These are phyloP conservation scores for Paraleonurus japonicus DNA, from an alignment of 257 asterid genomes.

Conservation along the genomic window DNA sequence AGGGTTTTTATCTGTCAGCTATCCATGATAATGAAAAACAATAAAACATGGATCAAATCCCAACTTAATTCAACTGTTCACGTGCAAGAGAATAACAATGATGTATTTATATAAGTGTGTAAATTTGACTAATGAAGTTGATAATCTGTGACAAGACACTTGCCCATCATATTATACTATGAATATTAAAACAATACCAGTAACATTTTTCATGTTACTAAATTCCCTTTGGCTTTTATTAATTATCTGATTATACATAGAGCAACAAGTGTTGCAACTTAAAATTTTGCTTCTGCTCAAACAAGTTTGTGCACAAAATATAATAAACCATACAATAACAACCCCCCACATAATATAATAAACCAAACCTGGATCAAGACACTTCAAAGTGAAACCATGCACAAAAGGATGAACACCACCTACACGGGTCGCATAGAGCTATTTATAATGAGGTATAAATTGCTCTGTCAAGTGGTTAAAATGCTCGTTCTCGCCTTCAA, in stretches of 20 bases:
- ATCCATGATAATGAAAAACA: background rate
- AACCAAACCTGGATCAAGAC: background rate
- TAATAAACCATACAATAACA: slow-evolving; percentile 10
- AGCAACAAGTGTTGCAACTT: slow-evolving; percentile 4
- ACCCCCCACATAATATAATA: background rate
- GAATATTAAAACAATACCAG: background rate
- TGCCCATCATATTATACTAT: background rate
- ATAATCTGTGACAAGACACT: background rate
- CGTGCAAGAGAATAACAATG: background rate
- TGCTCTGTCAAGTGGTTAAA: slow-evolving; percentile 57
- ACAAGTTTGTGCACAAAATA: slow-evolving; percentile 1
- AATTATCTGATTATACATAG: background rate
- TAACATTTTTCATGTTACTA: background rate
- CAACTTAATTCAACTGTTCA: no score
- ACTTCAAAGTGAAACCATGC: background rate
- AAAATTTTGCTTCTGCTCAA: background rate
- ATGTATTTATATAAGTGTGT: background rate
- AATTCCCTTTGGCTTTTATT: background rate
- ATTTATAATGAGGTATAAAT: slow-evolving; percentile 57
- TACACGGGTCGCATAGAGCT: background rate
- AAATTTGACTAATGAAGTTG: no score
- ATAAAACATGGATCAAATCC: background rate
- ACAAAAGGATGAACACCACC: background rate
- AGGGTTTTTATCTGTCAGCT: background rate
- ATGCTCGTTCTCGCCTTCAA: slow-evolving; percentile 64